phyloP scores from a whole-genome alignment of 352 stramenopile species.

The Phytophthora parvispora region DNA sequence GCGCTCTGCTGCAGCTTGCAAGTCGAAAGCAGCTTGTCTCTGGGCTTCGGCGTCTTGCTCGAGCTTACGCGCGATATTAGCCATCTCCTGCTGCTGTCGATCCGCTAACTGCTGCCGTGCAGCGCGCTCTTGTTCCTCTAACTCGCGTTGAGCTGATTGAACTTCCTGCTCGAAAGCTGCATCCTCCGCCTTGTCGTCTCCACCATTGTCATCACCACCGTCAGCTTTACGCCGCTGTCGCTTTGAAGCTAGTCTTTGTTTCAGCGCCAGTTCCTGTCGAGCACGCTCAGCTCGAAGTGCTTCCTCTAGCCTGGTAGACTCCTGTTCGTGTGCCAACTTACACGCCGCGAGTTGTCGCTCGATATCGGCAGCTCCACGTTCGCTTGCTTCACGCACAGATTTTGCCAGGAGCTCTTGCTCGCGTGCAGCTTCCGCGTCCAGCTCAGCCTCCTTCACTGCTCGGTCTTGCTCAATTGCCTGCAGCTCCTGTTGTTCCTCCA shows the following conservation, averaged over 20 bases:
- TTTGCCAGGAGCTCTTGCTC: constrained; percentile 35
- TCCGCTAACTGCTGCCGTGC: constrained; percentile 26
- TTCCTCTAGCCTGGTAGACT: constrained; percentile 39
- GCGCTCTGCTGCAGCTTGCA: constrained; percentile 33
- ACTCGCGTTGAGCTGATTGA: constrained; percentile 15
- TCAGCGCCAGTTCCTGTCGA: constrained; percentile 51
- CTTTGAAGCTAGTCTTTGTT: constrained; percentile 49
- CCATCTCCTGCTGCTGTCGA: constrained; percentile 40
- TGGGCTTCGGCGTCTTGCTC: constrained; percentile 32
- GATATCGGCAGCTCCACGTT: constrained; percentile 34
- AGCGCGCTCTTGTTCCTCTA: constrained; percentile 29
- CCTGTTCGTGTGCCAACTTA: constrained; percentile 37
- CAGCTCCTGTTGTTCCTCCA: constrained; percentile 44
- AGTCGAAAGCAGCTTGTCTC: constrained; percentile 23
- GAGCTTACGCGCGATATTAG: constrained; percentile 32
- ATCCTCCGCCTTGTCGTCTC: constrained; percentile 1
- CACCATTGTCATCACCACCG: background rate
- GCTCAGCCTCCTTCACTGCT: constrained; percentile 27
- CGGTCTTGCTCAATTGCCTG: constrained; percentile 39
- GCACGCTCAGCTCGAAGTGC: constrained; percentile 39
- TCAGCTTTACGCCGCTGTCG: constrained; percentile 14
- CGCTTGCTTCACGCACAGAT: constrained; percentile 28
- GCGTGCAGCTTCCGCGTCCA: constrained; percentile 29
- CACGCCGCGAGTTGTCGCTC: constrained; percentile 46
- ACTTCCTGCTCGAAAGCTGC: constrained; percentile 6